Conservation (phyloP, 495 filamentous ascomycete species). For the Aspergillus carlsbadensis region DNA sequence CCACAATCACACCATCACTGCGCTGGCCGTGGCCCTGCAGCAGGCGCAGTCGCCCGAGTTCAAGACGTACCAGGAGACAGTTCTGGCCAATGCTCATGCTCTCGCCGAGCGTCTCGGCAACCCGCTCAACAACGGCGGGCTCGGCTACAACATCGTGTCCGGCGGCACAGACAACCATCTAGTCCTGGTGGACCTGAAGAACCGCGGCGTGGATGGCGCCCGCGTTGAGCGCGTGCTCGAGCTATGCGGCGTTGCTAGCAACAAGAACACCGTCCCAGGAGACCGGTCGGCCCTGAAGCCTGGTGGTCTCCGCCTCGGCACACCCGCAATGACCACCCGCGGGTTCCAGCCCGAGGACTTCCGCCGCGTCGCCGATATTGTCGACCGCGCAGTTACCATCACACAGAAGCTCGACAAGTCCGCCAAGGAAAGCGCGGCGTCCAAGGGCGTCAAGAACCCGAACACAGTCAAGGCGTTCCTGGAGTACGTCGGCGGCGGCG, state of each 20-base stretch:
- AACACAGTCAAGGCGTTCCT: conserved; percentile 80
- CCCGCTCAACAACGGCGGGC: conserved; percentile 67
- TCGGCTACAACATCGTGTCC: conserved; percentile 88
- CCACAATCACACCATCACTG: conserved; percentile 98
- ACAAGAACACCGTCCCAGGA: conserved; percentile 98
- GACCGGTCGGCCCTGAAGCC: conserved; percentile 91
- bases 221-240: conserved; percentile 94
- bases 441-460: conserved; percentile 74
- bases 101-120: conserved; percentile 72
- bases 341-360: conserved; percentile 90
- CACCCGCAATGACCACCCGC: conserved; percentile 95
- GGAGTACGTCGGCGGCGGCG: conserved; percentile 78
- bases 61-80: conserved; percentile 81
- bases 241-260: conserved; percentile 90
- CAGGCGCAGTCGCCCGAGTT: conserved; percentile 91
- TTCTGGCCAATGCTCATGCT: conserved; percentile 85
- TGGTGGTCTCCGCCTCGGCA: conserved; percentile 87
- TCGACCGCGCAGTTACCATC: conserved; percentile 87
- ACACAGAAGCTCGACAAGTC: conserved; percentile 80
- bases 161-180: conserved; percentile 98
- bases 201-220: conserved; percentile 83
- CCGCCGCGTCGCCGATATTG: conserved; percentile 82
- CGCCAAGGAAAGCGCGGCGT: conserved; percentile 71
- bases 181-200: conserved; percentile 92
- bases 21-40: conserved; percentile 87